A percentile compares a stretch with the other conserved stretches of the same genome.
Conservation (phyloP, 2,329 filamentous ascomycete genomes). For the Clarireedia hainanense region DNA sequence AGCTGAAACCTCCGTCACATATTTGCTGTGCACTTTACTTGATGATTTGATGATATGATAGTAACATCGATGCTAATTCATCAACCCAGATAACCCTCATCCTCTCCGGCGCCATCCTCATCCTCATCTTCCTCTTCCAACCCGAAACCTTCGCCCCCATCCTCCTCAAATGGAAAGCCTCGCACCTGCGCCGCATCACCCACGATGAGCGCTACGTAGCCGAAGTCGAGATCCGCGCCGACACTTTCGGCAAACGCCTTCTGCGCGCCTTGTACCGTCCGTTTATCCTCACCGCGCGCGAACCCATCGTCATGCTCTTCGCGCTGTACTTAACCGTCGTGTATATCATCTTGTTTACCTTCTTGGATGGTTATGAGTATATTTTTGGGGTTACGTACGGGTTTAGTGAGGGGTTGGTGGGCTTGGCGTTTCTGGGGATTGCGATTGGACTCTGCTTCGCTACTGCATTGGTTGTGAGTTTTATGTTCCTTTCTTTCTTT, state of each 20-base stretch:
- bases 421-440: conserved; percentile 67
- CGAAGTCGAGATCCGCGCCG: conserved; percentile 15
- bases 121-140: conserved; percentile 41
- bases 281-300: conserved; percentile 46
- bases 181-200: conserved; percentile 40
- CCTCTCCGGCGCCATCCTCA: conserved; percentile 55
- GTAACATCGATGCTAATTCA: too few species aligned
- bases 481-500: neutral
- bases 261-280: conserved; percentile 41
- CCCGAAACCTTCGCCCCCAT: conserved; percentile 55
- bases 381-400: conserved; percentile 68
- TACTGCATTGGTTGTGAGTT: neutral
- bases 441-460: conserved; percentile 50
- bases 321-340: conserved; percentile 69
- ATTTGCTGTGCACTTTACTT: too few species aligned
- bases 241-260: conserved; percentile 51
- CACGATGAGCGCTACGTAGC: conserved; percentile 20
- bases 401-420: conserved; percentile 61
- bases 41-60: too few species aligned
- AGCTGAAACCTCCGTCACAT: neutral
- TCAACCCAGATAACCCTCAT: conserved; percentile 27
- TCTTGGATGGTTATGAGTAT: conserved; percentile 76
- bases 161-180: conserved; percentile 44
- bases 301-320: conserved; percentile 61
- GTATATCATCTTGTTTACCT: conserved; percentile 74